Base-by-base conservation (phyloP, 108 stramenopile genomes). In the Fistulifera pelliculosa region DNA sequence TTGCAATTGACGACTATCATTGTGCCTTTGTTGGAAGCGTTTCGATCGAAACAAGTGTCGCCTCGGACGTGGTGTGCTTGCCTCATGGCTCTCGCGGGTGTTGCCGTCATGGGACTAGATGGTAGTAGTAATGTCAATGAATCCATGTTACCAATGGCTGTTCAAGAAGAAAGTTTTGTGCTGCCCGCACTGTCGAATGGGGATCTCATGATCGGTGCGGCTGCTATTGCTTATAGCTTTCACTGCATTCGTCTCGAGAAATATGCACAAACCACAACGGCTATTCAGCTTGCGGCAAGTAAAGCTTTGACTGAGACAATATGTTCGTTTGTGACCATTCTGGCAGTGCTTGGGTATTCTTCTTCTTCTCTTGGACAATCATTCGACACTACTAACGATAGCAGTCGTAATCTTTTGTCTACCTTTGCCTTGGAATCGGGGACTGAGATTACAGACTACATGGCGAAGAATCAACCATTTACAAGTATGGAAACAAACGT, bases 1-100 rank as follows among this genome's bases (percentile, higher is more conserved):
- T 73, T 93, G 15, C 86, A 93, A 56, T 67, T 88, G 11, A 88
- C 87, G 25, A 90, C 87, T 1, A 8, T 58, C 4, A 22, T 90
- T 73, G 84, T 90, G 12, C 88, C 88, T 26, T 42, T 90, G 22
- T 17, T 61, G 23, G 58, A 70, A 50, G 72, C 69, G 15, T 22
- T 65, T 17, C 57, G 64, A 23, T 69, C 66, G 3, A 45, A 63
- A 25, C 63, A 65, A 19, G 50, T 76, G 12, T 59, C 77, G 25
- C 1, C 41, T 0, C 40, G 42, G 23, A 86, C 80, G 6, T 86
- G 85, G 85, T 21, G 70, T 15, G 78, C 80, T 44, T 86, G 85
- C 57, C 26, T 63, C 6, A 44, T 86, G 17, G 85, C 85, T 21
- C 72, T 86, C 6, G n/a, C 35, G 7, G 85, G 85, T 18, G 85